phyloP scores from a whole-genome alignment of 2,329 filamentous ascomycete species.

The Septoria petroselini region DNA sequence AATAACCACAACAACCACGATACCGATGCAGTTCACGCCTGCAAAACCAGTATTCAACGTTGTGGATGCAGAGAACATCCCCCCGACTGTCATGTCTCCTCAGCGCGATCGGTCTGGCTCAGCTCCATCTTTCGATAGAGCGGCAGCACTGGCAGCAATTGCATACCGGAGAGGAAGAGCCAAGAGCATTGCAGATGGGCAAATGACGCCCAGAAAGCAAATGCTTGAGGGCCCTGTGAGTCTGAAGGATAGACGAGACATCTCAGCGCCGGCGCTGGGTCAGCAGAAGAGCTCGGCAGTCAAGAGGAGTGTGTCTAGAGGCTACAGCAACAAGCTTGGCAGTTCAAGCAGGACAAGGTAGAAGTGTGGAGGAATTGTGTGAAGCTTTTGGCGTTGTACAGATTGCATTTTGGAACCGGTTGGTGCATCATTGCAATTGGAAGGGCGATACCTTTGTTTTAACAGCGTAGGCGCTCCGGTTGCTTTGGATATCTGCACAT shows the following conservation, averaged over 20 bases:
- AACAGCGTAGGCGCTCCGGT: slow-evolving; percentile 10
- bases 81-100: slow-evolving; percentile 21
- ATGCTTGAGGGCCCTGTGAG: slow-evolving; percentile 50
- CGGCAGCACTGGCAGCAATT: slow-evolving; percentile 73
- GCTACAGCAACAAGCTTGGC: slow-evolving; percentile 5
- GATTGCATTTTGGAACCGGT: background rate
- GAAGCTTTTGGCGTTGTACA: slow-evolving; percentile 3
- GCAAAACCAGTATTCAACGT: slow-evolving; percentile 30
- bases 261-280: slow-evolving; percentile 44
- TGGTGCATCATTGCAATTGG: background rate
- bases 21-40: slow-evolving; percentile 48
- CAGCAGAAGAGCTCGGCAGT: slow-evolving; percentile 22
- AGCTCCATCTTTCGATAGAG: slow-evolving; percentile 50
- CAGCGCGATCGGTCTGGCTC: slow-evolving; percentile 19
- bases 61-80: slow-evolving; percentile 27
- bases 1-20: slow-evolving; percentile 49
- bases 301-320: slow-evolving; percentile 9
- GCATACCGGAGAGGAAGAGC: slow-evolving; percentile 68
- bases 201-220: slow-evolving; percentile 59
- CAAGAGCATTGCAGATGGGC: slow-evolving; percentile 63
- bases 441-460: slow-evolving; percentile 4
- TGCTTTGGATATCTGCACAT: background rate
- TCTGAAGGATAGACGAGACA: slow-evolving; percentile 44
- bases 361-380: background rate
- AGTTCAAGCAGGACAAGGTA: slow-evolving; percentile 15